Base-by-base conservation (phyloP, 306 rosid species). In the Medicago ruthenica region DNA sequence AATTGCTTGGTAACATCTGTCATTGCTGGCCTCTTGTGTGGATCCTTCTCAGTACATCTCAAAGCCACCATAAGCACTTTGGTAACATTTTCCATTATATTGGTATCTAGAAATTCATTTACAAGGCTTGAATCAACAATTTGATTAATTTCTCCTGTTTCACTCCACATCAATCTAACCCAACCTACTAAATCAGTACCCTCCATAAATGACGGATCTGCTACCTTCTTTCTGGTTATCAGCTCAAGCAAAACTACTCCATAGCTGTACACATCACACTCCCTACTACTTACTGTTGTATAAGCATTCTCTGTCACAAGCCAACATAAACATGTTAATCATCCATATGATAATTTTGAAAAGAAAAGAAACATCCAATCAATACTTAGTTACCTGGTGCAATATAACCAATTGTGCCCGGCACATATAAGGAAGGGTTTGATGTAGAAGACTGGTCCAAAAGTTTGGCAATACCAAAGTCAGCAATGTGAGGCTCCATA, bases 391-490 rank as follows among this genome's bases (percentile, higher is more conserved):
- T 76, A 91, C 98, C 97, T 79, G 97, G 96, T 47, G 97, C 98
- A 74, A 88, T 90, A 36, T 87, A 91, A 40, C 98, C 98, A 11
- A 84, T 54, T 50, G 97, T 94, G 8, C 98, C 98, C 0, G 53
- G 84, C 68, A 91, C 85, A 48, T 48, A 68, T 14, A 10, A 53
- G 60, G 96, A 88, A 12, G 75, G 4, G 12, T 70, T 27, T 72
- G 93, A 51, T 64, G 82, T 16, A 45, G 87, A 87, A 21, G 90
- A 75, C 61, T 87, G 90, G 78, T 91, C 89, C 81, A 95, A 27
- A 54, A 95, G 87, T 79, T 87, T 95, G 74, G 97, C 96, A 41
- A 95, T 87, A 14, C 98, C 97, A 24, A 95, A 95, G 84, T 95
- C 97, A 17, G 83, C 76, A 4, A 95, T 92, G 78, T 79, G 88